A percentile compares a stretch with the other conserved stretches of the same genome.
phyloP scores from a whole-genome alignment of 2,329 filamentous ascomycete species.

The Acephala macrosclerotiorum region DNA sequence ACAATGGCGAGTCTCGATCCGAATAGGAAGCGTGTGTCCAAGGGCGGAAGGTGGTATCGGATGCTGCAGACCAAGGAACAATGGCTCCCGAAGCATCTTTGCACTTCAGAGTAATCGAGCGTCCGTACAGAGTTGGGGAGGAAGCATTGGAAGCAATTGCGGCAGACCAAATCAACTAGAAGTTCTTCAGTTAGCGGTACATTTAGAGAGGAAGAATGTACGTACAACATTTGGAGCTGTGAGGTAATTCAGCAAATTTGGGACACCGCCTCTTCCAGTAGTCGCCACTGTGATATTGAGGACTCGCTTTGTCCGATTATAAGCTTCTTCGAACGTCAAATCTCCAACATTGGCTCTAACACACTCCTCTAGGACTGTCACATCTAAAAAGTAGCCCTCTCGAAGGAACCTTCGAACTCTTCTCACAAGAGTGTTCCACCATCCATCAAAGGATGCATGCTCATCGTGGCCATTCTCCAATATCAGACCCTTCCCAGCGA shows the following conservation, averaged over 20 bases:
- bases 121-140: constrained; percentile 55
- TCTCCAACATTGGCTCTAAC: constrained; percentile 87
- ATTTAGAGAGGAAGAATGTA: constrained; percentile 37
- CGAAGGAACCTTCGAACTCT: constrained; percentile 72
- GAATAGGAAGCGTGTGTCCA: constrained; percentile 62
- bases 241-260: constrained; percentile 88
- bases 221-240: constrained; percentile 91
- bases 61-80: constrained; percentile 61
- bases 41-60: constrained; percentile 59
- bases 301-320: constrained; percentile 81
- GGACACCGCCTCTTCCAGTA: constrained; percentile 75
- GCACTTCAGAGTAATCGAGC: constrained; percentile 62
- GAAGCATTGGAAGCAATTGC: constrained; percentile 64
- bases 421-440: constrained; percentile 67
- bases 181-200: constrained; percentile 7
- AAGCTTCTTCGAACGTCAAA: constrained; percentile 92
- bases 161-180: constrained; percentile 64
- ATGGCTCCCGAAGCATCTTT: constrained; percentile 68
- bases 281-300: constrained; percentile 92
- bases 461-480: constrained; percentile 42
- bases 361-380: constrained; percentile 81
- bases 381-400: constrained; percentile 86
- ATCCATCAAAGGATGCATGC: constrained; percentile 47
- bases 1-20: constrained; percentile 64
- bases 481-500: constrained; percentile 55